Base-by-base conservation (phyloP, 352 stramenopile species). In the Phytopythium cucurbitacearum region DNA sequence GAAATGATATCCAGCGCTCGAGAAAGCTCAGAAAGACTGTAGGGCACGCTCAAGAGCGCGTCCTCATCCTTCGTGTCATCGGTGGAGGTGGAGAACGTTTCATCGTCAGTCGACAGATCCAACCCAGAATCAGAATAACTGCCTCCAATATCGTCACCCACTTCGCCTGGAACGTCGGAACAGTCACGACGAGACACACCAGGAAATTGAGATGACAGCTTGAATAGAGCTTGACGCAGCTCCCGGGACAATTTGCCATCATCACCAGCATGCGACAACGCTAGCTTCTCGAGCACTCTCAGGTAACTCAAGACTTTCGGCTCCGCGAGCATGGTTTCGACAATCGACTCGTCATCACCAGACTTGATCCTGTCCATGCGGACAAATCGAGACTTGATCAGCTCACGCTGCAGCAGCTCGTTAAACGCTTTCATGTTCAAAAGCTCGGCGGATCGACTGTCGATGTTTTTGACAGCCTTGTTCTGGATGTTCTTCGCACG, bases 401-500 rank as follows among this genome's bases (percentile, higher is more conserved):
- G 54, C 38, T 92, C 85, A 43, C 73, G 74, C 8, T 75, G 76
- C 1, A 95, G 52, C 11, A 95, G 42, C 4, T 75, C 59, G 40
- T 89, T 87, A 15, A 90, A 75, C 0, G 82, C 75, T 48, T 87
- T 85, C 35, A 91, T 53, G n/a, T 64, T 71, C 15, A 82, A 56
- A 0, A 95, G 48, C 50, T 95, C 81, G 0, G 76, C 80, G 10
- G 84, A 90, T 10, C 77, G 68, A n/a, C 68, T 78, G 64, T 95
- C 84, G 35, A 95, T 78, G 41, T 95, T 95, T 49, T 95, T 95
- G 28, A 95, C 71, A 4, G 85, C 85, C 56, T 95, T 95, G 55
- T 95, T 95, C 38, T 94, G 85, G 51, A 95, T 95, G 47, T 94
- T 94, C 46, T 89, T 91, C 6, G 85, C 85, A 1, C 85, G 76